These are phyloP conservation scores for Psidium friedrichsthalianum DNA, from an alignment of 345 rosid species.

Conservation along the genomic window DNA sequence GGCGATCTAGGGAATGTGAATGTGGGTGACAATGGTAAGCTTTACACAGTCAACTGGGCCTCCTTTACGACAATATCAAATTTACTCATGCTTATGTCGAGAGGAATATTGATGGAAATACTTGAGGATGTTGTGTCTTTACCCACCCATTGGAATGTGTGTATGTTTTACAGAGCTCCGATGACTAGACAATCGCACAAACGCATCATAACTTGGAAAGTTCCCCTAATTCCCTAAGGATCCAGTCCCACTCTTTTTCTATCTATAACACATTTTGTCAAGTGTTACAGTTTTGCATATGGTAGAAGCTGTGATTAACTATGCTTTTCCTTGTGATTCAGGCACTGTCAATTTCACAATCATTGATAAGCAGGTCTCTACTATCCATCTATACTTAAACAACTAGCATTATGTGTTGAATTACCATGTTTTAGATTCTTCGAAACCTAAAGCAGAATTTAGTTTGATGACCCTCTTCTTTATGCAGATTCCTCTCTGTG, in stretches of 20 bases:
- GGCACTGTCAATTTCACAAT: constrained; percentile 61
- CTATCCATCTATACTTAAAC: neutral
- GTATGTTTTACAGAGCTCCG: too few species aligned
- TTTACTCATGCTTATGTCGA: neutral
- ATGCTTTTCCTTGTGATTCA: constrained; percentile 1
- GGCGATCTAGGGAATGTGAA: constrained; percentile 86
- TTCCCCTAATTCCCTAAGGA: too few species aligned
- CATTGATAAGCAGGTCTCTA: constrained; percentile 46
- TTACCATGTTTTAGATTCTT: neutral
- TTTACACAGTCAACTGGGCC: neutral
- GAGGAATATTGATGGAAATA: neutral
- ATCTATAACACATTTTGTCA: neutral
- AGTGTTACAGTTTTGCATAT: neutral
- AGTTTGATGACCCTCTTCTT: neutral
- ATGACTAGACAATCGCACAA: too few species aligned
- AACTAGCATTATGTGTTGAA: neutral
- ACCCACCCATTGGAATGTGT: neutral
- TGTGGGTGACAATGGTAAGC: constrained; percentile 81
- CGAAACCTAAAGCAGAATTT: neutral
- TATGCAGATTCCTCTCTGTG: constrained; percentile 70
- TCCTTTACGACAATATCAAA: neutral
- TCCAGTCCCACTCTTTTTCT: too few species aligned
- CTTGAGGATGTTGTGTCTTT: neutral
- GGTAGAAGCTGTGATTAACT: neutral
- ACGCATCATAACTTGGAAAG: too few species aligned